These are phyloP conservation scores for Physaria fendleri DNA, from an alignment of 345 rosid genomes.

Conservation along the genomic window DNA sequence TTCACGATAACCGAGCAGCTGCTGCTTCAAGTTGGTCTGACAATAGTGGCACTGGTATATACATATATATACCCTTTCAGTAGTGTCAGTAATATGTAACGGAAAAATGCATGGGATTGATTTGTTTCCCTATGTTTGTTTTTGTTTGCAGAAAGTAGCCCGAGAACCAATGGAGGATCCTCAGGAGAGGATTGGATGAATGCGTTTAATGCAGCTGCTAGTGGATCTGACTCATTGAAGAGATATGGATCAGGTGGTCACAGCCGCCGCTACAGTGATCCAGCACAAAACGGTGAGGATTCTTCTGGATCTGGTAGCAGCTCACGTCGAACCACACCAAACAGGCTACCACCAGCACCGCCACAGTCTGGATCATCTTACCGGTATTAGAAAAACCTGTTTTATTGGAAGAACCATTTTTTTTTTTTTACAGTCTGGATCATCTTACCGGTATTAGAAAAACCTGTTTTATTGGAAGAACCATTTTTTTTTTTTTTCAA, in stretches of 20 bases:
- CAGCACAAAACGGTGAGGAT: slow-evolving; percentile 65
- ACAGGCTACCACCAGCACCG: slow-evolving; percentile 75
- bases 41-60: slow-evolving; percentile 47
- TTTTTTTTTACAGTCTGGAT: slow-evolving; percentile 48
- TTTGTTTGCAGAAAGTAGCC: slow-evolving; percentile 66
- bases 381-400: slow-evolving; percentile 40
- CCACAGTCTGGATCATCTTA: slow-evolving; percentile 53
- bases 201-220: slow-evolving; percentile 79
- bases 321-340: slow-evolving; percentile 76
- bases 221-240: slow-evolving; percentile 42
- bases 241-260: slow-evolving; percentile 55
- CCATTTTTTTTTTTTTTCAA: too few relatives aligned
- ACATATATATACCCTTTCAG: not conserved
- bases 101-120: not conserved
- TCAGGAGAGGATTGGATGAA: slow-evolving; percentile 87
- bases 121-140: not conserved
- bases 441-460: slow-evolving; percentile 46
- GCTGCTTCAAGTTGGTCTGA: slow-evolving; percentile 79
- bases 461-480: slow-evolving; percentile 21
- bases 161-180: slow-evolving; percentile 48
- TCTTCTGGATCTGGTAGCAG: slow-evolving; percentile 41
- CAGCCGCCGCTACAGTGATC: slow-evolving; percentile 46
- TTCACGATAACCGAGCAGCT: slow-evolving; percentile 83
- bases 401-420: slow-evolving; percentile 17
- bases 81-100: not conserved